Conservation (phyloP, 257 asterid species). For the Jacaranda mimosifolia region DNA sequence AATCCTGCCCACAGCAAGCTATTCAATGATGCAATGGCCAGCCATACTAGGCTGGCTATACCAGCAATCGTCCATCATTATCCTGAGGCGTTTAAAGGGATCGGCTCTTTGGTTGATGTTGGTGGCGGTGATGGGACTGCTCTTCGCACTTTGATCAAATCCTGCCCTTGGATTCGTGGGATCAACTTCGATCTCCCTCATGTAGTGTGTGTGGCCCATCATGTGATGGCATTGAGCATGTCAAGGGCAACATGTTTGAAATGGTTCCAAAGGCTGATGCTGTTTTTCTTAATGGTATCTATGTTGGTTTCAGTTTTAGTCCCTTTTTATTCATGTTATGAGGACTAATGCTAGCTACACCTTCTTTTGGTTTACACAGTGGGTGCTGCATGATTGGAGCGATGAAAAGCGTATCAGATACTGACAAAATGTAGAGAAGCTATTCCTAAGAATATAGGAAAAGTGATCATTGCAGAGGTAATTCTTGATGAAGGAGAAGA, state of each 20-base stretch:
- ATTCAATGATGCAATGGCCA: slow-evolving; percentile 67
- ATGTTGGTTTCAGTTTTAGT: neutral
- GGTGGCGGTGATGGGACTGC: slow-evolving; percentile 82
- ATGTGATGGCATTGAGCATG: slow-evolving; percentile 51
- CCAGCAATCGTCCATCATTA: slow-evolving; percentile 38
- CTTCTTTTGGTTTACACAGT: slow-evolving; percentile 32
- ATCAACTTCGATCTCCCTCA: slow-evolving; percentile 69
- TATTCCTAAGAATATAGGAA: slow-evolving; percentile 49
- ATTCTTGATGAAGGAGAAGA: slow-evolving; percentile 48
- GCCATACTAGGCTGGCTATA: slow-evolving; percentile 51
- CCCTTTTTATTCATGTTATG: no score
- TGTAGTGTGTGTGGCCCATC: slow-evolving; percentile 50
- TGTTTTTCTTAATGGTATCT: slow-evolving; percentile 64
- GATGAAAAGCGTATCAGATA: slow-evolving; percentile 69
- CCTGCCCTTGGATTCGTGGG: slow-evolving; percentile 63
- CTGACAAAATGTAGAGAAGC: slow-evolving; percentile 65
- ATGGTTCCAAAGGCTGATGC: slow-evolving; percentile 75
- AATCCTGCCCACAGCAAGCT: slow-evolving; percentile 56
- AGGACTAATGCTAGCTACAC: no score
- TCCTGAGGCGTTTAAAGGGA: slow-evolving; percentile 55
- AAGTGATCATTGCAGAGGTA: slow-evolving; percentile 73
- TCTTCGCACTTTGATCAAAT: slow-evolving; percentile 49
- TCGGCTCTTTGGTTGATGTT: slow-evolving; percentile 67
- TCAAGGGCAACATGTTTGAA: slow-evolving; percentile 76
- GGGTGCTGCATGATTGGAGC: slow-evolving; percentile 81